Percentiles rank a stretch among this genome's conserved stretches.
Conservation (phyloP, 495 filamentous ascomycete species). For the Parachaetomium inaequale region DNA sequence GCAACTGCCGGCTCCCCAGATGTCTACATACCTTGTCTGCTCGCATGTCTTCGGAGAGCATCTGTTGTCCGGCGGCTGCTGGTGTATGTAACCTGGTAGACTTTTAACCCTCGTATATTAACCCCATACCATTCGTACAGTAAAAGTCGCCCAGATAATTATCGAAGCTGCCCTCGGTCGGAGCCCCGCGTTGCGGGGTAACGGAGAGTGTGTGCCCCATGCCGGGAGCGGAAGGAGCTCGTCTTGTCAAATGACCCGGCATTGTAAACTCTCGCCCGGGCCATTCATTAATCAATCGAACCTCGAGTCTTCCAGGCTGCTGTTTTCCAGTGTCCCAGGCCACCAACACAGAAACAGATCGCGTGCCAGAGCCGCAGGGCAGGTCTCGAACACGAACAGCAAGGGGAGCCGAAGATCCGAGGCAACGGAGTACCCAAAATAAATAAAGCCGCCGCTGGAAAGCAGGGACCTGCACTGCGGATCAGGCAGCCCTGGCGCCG, state of each 20-base stretch:
- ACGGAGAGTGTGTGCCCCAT: background rate
- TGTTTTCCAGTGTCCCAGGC: too few species aligned
- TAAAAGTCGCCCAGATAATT: too few species aligned
- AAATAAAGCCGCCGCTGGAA: background rate
- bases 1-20: background rate
- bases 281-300: too few species aligned
- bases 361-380: background rate
- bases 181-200: background rate
- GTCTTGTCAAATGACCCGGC: background rate
- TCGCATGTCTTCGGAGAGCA: too few species aligned
- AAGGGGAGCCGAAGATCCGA: background rate
- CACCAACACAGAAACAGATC: background rate
- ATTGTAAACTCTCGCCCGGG: background rate
- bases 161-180: background rate
- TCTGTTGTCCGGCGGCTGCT: too few species aligned
- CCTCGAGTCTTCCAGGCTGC: too few species aligned
- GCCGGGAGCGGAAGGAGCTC: background rate
- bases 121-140: background rate
- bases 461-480: background rate
- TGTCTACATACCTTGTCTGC: too few species aligned
- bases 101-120: background rate
- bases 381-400: background rate
- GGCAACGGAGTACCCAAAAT: too few species aligned
- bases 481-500: background rate
- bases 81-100: background rate